Evolutionary conservation across 176 grass and related monocot genomes (phyloP), one percentile per base, ranked within the genome.

Genomic region (Poa annua): DNA sequence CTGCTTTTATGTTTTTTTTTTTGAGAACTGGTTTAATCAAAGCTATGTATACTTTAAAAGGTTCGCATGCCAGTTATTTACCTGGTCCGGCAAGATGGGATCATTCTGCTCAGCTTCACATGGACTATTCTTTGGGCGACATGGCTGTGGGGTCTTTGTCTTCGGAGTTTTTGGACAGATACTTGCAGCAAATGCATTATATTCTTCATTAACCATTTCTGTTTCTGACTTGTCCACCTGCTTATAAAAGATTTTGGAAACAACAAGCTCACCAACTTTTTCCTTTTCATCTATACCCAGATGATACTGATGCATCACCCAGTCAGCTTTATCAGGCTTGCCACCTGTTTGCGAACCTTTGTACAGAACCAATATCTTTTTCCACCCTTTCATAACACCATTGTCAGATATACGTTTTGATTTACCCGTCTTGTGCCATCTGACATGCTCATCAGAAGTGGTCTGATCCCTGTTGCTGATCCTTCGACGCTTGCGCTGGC

Each of bases 261-360:
- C 92, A 25, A 95, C 92, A 77, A 91, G 52, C 10, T 93, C 86
- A 1, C 90, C 90, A 0, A 95, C 87, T 19, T 88, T 90, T 89
- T 98, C 90, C 25, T 93, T 87, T 81, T 98, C 90, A 45, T 91
- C 85, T 44, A 63, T 17, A 8, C 92, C 90, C 32, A 95, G 87
- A 84, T 95, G 92, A 64, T 95, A 98, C 62, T 98, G 92, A 89
- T 95, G 95, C 90, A 98, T 95, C 60, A 91, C 88, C 92, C 90
- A 98, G 63, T 89, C 87, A 75, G 85, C 82, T 81, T 81, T 98
- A 57, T 86, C 92, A 68, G 95, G 84, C 66, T 83, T 95, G 83
- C 70, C 71, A 33, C 92, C 80, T 75, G 54, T 82, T 88, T 91
- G 88, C 9, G 22, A 51, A 73, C 71, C 77, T 85, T 84, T 94